Percentiles rank a stretch among this genome's conserved stretches.
These are phyloP conservation scores for Fistulifera pelliculosa DNA, from an alignment of 108 stramenopile genomes.

Conservation along the genomic window DNA sequence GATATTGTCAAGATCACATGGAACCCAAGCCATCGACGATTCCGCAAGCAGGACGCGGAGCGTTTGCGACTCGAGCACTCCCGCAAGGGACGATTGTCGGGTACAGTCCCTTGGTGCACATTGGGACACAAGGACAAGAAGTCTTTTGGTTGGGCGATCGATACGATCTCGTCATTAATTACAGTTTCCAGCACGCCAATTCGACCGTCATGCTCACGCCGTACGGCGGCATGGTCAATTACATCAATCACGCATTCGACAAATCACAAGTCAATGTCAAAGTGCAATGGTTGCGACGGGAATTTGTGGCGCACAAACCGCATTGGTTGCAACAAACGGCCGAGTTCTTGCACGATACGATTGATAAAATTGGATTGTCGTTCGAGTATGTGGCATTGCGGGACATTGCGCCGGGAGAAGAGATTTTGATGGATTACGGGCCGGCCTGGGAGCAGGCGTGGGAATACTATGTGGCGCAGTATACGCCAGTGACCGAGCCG, in stretches of 20 bases:
- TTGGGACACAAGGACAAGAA: constrained; percentile 20
- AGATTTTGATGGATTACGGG: constrained; percentile 31
- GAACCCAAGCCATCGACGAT: constrained; percentile 51
- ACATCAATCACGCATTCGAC: constrained; percentile 71
- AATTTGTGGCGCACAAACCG: constrained; percentile 58
- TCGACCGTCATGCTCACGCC: constrained; percentile 69
- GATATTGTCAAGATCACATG: constrained; percentile 75
- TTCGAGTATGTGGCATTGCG: constrained; percentile 54
- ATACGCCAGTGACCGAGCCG: constrained; percentile 28
- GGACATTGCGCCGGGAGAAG: constrained; percentile 48
- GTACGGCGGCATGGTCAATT: constrained; percentile 68
- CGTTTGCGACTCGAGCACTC: constrained; percentile 67
- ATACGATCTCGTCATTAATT: constrained; percentile 64
- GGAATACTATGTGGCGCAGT: constrained; percentile 27
- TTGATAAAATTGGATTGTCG: constrained; percentile 34
- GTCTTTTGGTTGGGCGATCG: constrained; percentile 5
- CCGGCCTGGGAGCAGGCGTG: constrained; percentile 26
- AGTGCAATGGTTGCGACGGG: constrained; percentile 56
- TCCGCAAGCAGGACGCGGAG: constrained; percentile 71
- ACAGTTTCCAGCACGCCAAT: constrained; percentile 70
- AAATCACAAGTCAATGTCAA: constrained; percentile 42
- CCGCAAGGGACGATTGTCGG: constrained; percentile 68
- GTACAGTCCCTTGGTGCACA: constrained; percentile 62
- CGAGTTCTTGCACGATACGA: constrained; percentile 21
- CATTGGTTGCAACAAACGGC: constrained; percentile 58